Percentiles rank a stretch among this genome's conserved stretches.
These are phyloP conservation scores for Pyrenochaeta sp. DNA, from an alignment of 2,329 filamentous ascomycete genomes.

Conservation along the genomic window DNA sequence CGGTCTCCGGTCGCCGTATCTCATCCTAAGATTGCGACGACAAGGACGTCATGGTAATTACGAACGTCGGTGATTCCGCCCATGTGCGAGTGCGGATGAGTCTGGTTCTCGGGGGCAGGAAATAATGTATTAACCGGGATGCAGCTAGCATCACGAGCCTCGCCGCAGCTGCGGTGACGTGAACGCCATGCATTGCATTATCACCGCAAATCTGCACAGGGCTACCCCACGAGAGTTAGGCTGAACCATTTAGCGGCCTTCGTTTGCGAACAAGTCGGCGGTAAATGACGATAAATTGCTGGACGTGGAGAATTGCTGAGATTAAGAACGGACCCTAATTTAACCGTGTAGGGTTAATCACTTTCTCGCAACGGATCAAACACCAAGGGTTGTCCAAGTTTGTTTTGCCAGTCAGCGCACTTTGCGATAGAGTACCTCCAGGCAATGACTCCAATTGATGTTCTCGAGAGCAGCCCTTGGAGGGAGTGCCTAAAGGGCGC, in stretches of 20 bases:
- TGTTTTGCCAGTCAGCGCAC: slow-evolving; percentile 13
- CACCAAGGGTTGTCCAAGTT: too few species aligned
- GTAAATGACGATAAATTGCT: slow-evolving; percentile 29
- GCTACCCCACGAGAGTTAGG: slow-evolving; percentile 21
- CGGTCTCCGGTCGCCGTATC: slow-evolving; percentile 16
- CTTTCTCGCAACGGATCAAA: too few species aligned
- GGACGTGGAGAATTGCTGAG: slow-evolving; percentile 19
- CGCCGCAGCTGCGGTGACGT: slow-evolving; percentile 37
- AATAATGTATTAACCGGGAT: slow-evolving; percentile 22
- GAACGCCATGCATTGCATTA: slow-evolving; percentile 37
- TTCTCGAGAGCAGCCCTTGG: too few species aligned
- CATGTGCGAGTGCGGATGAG: too few species aligned
- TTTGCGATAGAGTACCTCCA: slow-evolving; percentile 7
- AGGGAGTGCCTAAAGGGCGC: too few species aligned
- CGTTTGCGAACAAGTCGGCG: slow-evolving; percentile 24
- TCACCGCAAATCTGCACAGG: slow-evolving; percentile 20
- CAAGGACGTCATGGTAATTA: too few species aligned
- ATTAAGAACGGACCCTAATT: slow-evolving; percentile 26
- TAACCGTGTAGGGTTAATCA: slow-evolving; percentile 22
- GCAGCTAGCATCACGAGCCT: slow-evolving; percentile 32
- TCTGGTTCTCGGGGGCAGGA: too few species aligned
- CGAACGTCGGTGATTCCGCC: too few species aligned
- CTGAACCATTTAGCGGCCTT: slow-evolving; percentile 32
- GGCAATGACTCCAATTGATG: too few species aligned
- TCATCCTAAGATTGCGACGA: too few species aligned